These are phyloP conservation scores for Colletotrichum sp. DNA, from an alignment of 2,329 filamentous ascomycete species.

Conservation along the genomic window DNA sequence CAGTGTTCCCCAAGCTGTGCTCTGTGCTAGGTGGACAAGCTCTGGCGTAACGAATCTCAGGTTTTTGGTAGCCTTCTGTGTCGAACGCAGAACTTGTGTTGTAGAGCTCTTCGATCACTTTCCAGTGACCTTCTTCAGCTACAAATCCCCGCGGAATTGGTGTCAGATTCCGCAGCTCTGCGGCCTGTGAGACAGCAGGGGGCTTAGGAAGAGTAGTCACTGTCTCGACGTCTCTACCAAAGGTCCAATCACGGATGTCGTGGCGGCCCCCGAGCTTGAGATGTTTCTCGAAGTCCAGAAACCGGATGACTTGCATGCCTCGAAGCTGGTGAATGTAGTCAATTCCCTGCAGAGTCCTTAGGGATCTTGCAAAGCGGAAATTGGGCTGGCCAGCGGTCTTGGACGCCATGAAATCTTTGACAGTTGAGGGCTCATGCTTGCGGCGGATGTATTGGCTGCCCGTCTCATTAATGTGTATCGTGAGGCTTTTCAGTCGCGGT, in stretches of 20 bases:
- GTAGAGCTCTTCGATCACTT: background rate
- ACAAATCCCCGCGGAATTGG: background rate
- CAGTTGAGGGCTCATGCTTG: slow-evolving; percentile 33
- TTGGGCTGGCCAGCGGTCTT: slow-evolving; percentile 45
- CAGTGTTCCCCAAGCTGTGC: background rate
- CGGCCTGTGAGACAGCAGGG: background rate
- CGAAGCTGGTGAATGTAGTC: slow-evolving; percentile 50
- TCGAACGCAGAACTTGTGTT: background rate
- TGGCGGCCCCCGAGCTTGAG: background rate
- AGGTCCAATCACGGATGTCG: slow-evolving; percentile 35
- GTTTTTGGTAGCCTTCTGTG: background rate
- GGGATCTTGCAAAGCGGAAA: slow-evolving; percentile 34
- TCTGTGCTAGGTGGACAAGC: background rate
- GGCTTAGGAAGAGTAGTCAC: slow-evolving; percentile 27
- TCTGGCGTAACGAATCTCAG: background rate
- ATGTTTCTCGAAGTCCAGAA: slow-evolving; percentile 42
- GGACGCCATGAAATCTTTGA: slow-evolving; percentile 25
- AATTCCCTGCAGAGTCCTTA: slow-evolving; percentile 48
- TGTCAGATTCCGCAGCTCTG: slow-evolving; percentile 28
- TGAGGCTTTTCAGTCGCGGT: slow-evolving; percentile 44
- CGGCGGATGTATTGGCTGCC: slow-evolving; percentile 34
- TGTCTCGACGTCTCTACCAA: slow-evolving; percentile 34
- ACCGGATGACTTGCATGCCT: slow-evolving; percentile 42
- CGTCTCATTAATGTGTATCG: slow-evolving; percentile 45
- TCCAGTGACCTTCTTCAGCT: background rate